Evolutionary conservation across 108 stramenopile genomes (phyloP).

Genomic region (Hondaea fermentalgiana): DNA sequence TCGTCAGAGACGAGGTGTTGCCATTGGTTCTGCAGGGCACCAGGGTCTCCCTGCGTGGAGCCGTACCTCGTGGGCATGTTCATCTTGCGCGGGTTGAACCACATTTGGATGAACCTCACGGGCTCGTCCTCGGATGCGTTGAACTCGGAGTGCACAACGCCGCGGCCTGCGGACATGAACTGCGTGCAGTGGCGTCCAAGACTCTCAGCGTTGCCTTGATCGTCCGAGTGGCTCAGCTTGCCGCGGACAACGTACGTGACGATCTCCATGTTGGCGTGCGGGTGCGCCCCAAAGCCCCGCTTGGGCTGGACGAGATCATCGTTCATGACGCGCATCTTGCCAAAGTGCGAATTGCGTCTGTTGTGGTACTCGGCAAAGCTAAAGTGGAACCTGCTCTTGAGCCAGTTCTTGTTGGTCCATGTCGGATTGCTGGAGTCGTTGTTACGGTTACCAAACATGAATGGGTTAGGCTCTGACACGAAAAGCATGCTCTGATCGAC

Average conservation of each 20-base stretch:
- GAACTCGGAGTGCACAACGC: slow-evolving; percentile 61
- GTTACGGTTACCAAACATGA: slow-evolving; percentile 58
- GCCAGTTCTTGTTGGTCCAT: slow-evolving; percentile 68
- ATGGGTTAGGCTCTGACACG: slow-evolving; percentile 58
- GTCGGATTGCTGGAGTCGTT: slow-evolving; percentile 26
- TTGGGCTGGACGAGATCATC: slow-evolving; percentile 69
- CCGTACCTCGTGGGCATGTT: slow-evolving; percentile 64
- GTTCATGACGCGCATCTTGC: slow-evolving; percentile 66
- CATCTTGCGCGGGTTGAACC: slow-evolving; percentile 52
- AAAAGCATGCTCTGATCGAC: slow-evolving; percentile 34
- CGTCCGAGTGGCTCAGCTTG: slow-evolving; percentile 60
- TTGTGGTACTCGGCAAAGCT: slow-evolving; percentile 69
- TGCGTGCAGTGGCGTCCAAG: slow-evolving; percentile 62
- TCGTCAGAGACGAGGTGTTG: slow-evolving; percentile 57
- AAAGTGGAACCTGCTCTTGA: slow-evolving; percentile 71
- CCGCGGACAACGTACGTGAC: slow-evolving; percentile 67
- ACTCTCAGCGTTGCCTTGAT: slow-evolving; percentile 62
- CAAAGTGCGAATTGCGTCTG: slow-evolving; percentile 53
- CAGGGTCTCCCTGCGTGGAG: slow-evolving; percentile 27
- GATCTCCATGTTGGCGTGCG: slow-evolving; percentile 67
- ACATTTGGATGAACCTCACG: slow-evolving; percentile 70
- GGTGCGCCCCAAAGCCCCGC: slow-evolving; percentile 66
- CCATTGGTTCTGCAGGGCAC: slow-evolving; percentile 37
- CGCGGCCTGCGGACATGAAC: slow-evolving; percentile 70
- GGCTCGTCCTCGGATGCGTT: slow-evolving; percentile 50